Evolutionary conservation across 768 basidiomycete species (phyloP).

Genomic region (Suillus spraguei): DNA sequence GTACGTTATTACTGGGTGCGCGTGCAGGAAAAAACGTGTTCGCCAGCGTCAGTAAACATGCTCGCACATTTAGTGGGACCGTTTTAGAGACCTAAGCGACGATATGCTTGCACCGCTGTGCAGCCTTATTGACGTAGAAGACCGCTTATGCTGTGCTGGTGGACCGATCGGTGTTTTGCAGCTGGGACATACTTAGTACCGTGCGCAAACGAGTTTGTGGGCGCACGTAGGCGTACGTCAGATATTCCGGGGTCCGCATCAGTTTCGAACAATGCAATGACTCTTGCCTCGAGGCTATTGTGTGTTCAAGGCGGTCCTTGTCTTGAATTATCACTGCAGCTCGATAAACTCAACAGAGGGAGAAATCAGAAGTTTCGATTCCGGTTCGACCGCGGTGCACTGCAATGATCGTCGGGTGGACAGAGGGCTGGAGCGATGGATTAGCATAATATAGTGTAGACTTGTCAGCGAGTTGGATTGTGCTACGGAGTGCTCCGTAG

Average conservation of each 20-base stretch:
- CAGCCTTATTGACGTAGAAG: conserved; percentile 15
- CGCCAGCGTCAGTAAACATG: conserved; percentile 13
- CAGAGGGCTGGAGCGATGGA: neutral
- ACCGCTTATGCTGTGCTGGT: conserved; percentile 13
- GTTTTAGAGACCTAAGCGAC: conserved; percentile 14
- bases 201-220: conserved; percentile 11
- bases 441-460: neutral
- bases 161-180: neutral
- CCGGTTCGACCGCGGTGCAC: neutral
- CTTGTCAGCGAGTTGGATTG: too few relatives aligned
- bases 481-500: too few relatives aligned
- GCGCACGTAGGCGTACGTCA: conserved; percentile 3
- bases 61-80: conserved; percentile 14
- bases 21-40: conserved; percentile 30
- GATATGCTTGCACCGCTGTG: conserved; percentile 20
- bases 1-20: conserved; percentile 23
- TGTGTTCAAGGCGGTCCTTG: conserved; percentile 25
- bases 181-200: conserved; percentile 10
- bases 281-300: conserved; percentile 28
- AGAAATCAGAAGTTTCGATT: neutral
- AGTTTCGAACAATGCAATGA: conserved; percentile 1
- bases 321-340: conserved; percentile 6
- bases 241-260: neutral
- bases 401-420: neutral
- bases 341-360: conserved; percentile 1